phyloP scores from a whole-genome alignment of 805 yeast genomes.

The Spencermartinsiella europaea region DNA sequence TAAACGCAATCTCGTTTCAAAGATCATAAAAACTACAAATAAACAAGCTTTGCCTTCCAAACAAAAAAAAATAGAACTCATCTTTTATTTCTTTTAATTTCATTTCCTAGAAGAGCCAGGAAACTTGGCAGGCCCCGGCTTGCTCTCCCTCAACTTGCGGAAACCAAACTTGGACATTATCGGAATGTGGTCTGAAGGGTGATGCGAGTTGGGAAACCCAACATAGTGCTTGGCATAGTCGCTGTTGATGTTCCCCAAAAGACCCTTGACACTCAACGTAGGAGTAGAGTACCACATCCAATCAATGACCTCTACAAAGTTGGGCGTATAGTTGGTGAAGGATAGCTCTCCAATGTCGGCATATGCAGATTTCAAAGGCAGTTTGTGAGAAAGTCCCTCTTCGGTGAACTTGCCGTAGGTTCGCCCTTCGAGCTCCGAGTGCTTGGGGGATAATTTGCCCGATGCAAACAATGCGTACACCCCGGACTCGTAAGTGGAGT shows the following conservation, averaged over 20 bases:
- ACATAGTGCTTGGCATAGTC: conserved; percentile 71
- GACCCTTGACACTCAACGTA: conserved; percentile 74
- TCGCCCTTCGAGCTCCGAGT: conserved; percentile 75
- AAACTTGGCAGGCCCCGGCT: conserved; percentile 22
- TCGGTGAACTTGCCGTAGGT: conserved; percentile 88
- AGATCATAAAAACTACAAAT: neutral
- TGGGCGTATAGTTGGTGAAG: conserved; percentile 91
- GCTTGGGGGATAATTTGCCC: conserved; percentile 67
- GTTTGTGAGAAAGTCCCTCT: conserved; percentile 77
- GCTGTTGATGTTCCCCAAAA: conserved; percentile 77
- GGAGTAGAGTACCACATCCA: conserved; percentile 91
- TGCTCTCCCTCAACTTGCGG: conserved; percentile 29
- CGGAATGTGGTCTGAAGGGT: conserved; percentile 95
- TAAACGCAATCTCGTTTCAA: neutral
- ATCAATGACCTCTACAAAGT: conserved; percentile 88
- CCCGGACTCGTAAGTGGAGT: conserved; percentile 81
- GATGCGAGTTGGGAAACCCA: conserved; percentile 91
- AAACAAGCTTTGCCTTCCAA: too few species aligned
- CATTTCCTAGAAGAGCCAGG: conserved; percentile 15
- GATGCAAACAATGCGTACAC: conserved; percentile 85
- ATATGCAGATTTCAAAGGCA: conserved; percentile 81
- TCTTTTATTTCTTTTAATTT: neutral
- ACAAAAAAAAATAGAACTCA: too few species aligned
- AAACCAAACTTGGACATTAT: conserved; percentile 72
- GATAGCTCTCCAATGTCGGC: conserved; percentile 82